Evolutionary conservation across 225 moss, liverwort and hornwort genomes (phyloP).

Genomic region (Sphagnum contortum): DNA sequence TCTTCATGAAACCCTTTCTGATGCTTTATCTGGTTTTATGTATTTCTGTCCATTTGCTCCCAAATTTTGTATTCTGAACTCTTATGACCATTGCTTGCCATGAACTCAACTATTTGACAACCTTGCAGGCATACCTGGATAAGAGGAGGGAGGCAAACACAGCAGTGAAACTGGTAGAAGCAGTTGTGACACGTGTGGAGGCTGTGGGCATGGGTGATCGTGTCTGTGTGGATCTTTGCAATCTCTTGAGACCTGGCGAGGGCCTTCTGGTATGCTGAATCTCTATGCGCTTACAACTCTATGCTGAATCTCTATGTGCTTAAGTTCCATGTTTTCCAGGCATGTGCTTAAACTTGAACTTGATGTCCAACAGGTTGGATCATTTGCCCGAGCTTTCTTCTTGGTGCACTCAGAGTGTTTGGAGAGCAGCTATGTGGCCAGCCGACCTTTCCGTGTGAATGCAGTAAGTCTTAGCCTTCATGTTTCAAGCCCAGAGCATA

Average conservation of each 20-base stretch:
- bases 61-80: too few species aligned
- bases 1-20: not conserved
- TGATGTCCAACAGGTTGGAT: conserved; percentile 56
- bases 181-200: conserved; percentile 29
- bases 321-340: not conserved
- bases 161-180: conserved; percentile 21
- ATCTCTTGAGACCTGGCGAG: conserved; percentile 41
- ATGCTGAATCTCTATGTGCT: not conserved
- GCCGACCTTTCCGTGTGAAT: conserved; percentile 91
- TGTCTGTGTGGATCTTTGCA: conserved; percentile 53
- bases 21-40: not conserved
- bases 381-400: conserved; percentile 87
- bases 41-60: too few species aligned
- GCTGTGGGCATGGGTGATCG: conserved; percentile 53
- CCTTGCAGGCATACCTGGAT: not conserved
- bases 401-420: conserved; percentile 94
- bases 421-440: conserved; percentile 48
- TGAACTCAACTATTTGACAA: not conserved
- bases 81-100: too few species aligned
- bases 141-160: not conserved
- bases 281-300: not conserved
- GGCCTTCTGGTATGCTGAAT: conserved; percentile 36
- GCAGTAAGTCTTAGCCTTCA: conserved; percentile 43
- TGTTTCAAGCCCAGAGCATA: not conserved
- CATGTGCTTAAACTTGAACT: not conserved